Evolutionary conservation across 257 asterid genomes (phyloP), one percentile per base, ranked within the genome.

Genomic region (Solanum habrochaites): DNA sequence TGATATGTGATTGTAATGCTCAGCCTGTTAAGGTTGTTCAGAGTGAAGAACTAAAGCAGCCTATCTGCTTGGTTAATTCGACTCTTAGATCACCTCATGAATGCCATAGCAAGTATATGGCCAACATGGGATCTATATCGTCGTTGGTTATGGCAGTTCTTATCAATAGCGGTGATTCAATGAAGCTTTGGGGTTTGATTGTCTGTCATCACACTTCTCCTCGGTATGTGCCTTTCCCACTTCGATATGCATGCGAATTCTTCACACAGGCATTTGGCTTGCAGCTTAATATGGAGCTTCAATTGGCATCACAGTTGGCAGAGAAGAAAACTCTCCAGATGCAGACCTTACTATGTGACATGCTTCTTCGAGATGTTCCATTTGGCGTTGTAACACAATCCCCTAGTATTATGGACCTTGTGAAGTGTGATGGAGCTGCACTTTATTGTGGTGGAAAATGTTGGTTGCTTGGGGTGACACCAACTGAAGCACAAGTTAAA

Each of bases 341-440:
- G 90, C 96, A 93, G 37, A 92, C 96, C 2, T 39, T 93, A 84
- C 85, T 95, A 88, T 92, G 94, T 29, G 97, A 93, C 74, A 93
- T 93, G 94, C 94, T 95, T 67, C 91, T 93, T 25, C 90, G 93
- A 15, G 94, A 92, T 71, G 90, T 93, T 83, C 96, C 96, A 4
- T 83, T 85, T 64, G 92, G 94, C 5, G 89, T 95, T 21, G 89
- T 95, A 56, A 92, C 90, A n/a, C 94, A 90, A 35, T 90, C 95
- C 15, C 98, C 95, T 67, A 95, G 86, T 86, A 88, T 93, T 52
- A 91, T 88, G 93, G 94, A 95, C 90, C 94, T 95, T 71, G 95
- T 95, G 9, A 91, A 87, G 86, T 95, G 96, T 69, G 95, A 93
- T 62, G 97, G 98, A n/a, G 95, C 94, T 56, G 94, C 98, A 35